Percentiles rank a stretch among this genome's conserved stretches.
phyloP scores from a whole-genome alignment of 2,329 filamentous ascomycete genomes.

The Penicillium rolfsii region DNA sequence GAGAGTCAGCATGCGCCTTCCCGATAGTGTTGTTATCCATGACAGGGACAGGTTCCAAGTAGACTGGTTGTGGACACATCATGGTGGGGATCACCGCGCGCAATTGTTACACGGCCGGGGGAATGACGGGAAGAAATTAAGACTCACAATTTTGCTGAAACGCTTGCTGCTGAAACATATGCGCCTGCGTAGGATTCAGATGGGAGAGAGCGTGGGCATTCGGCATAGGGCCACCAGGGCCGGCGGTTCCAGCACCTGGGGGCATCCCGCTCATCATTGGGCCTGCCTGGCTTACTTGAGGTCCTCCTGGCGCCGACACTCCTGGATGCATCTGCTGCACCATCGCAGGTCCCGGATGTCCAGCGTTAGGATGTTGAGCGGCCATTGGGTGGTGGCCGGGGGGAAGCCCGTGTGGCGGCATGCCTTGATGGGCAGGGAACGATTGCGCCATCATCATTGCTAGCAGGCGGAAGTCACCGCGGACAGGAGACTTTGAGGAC shows the following conservation, averaged over 20 bases:
- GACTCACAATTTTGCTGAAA: slow-evolving; percentile 49
- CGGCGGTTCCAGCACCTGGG: slow-evolving; percentile 58
- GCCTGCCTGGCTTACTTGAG: slow-evolving; percentile 64
- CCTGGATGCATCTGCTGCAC: slow-evolving; percentile 64
- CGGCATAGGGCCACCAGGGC: slow-evolving; percentile 53
- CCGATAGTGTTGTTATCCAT: background rate
- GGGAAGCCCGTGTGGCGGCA: slow-evolving; percentile 61
- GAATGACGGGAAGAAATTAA: background rate
- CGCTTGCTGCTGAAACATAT: slow-evolving; percentile 57
- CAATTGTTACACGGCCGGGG: background rate
- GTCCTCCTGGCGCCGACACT: slow-evolving; percentile 61
- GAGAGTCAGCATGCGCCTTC: slow-evolving; percentile 17
- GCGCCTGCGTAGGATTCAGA: slow-evolving; percentile 58
- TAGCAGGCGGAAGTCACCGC: slow-evolving; percentile 41
- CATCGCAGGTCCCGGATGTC: slow-evolving; percentile 55
- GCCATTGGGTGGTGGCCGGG: slow-evolving; percentile 67
- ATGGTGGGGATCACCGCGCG: background rate
- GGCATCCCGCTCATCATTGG: slow-evolving; percentile 68
- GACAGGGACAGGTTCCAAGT: too few species aligned
- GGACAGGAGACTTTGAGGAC: slow-evolving; percentile 32
- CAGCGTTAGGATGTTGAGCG: slow-evolving; percentile 60
- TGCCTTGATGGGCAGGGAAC: slow-evolving; percentile 63
- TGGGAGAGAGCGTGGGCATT: slow-evolving; percentile 65
- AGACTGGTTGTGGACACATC: background rate
- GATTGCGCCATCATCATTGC: slow-evolving; percentile 60